Conservation (phyloP, 1,284 basidiomycete species). For the Pyrrhoderma lamaoense region DNA sequence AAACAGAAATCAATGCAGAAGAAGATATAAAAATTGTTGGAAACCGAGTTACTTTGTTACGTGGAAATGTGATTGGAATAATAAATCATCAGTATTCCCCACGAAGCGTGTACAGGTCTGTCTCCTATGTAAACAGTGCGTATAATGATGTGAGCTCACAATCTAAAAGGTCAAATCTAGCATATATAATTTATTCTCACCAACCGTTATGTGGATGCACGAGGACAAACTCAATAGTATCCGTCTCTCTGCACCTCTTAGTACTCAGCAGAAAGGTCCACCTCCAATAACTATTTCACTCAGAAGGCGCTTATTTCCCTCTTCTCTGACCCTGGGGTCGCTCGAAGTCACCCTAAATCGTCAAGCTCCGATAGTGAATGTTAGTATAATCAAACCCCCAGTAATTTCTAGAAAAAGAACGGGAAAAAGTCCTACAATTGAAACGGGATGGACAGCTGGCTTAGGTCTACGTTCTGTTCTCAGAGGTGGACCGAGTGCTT, state of each 20-base stretch:
- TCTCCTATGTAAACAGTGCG: constrained; percentile 24
- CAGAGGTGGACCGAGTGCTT: too few species aligned
- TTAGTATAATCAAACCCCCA: constrained; percentile 4
- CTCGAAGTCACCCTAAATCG: constrained; percentile 5
- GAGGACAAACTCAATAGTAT: constrained; percentile 7
- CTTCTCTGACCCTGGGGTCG: constrained; percentile 6
- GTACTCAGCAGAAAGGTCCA: not conserved
- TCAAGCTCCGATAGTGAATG: not conserved
- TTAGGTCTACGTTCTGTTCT: too few species aligned
- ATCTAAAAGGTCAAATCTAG: constrained; percentile 25
- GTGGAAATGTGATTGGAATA: constrained; percentile 39
- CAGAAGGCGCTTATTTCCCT: constrained; percentile 8
- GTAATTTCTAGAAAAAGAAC: not conserved
- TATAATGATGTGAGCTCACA: constrained; percentile 26
- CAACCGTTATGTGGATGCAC: constrained; percentile 6
- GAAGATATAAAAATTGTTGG: not conserved
- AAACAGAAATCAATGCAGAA: constrained; percentile 1
- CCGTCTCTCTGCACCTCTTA: constrained; percentile 9
- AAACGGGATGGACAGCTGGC: too few species aligned
- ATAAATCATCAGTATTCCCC: constrained; percentile 45
- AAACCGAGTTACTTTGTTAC: constrained; percentile 3
- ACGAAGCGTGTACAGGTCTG: constrained; percentile 27
- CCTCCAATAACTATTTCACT: constrained; percentile 13
- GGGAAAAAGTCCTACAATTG: too few species aligned
- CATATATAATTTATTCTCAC: not conserved